Evolutionary conservation across 2,329 filamentous ascomycete species (phyloP).

Genomic region (Arachnomyces sp.): DNA sequence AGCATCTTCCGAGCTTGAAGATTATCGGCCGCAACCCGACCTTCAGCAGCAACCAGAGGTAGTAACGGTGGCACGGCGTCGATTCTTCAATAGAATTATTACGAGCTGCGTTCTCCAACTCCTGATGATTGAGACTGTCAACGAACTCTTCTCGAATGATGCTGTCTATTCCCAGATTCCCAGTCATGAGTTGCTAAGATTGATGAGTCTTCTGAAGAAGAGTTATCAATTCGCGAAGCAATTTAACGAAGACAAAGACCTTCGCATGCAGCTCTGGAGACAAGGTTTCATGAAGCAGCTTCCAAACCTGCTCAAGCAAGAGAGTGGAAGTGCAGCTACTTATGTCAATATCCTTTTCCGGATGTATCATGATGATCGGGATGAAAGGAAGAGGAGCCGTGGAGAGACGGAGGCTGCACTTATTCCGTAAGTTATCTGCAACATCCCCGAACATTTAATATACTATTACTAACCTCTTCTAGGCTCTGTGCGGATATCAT

Average conservation of each 20-base stretch:
- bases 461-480: constrained; percentile 14
- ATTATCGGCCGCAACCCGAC: constrained; percentile 71
- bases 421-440: constrained; percentile 56
- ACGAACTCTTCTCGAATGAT: constrained; percentile 96
- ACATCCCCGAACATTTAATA: not conserved
- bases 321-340: constrained; percentile 83
- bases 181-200: constrained; percentile 74
- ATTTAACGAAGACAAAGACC: constrained; percentile 96
- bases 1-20: constrained; percentile 57
- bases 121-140: constrained; percentile 98
- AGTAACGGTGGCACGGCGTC: constrained; percentile 83
- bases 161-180: constrained; percentile 90
- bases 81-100: constrained; percentile 99
- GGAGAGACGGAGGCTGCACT: constrained; percentile 83
- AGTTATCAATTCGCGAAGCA: constrained; percentile 93
- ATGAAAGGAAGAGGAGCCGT: constrained; percentile 71
- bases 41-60: constrained; percentile 83
- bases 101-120: constrained; percentile 95
- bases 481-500: constrained; percentile 89
- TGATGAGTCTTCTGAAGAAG: constrained; percentile 93
- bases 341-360: constrained; percentile 94
- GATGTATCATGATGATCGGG: constrained; percentile 89
- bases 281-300: constrained; percentile 99
- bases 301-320: constrained; percentile 94
- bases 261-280: constrained; percentile 87